Conservation (phyloP, 306 rosid species). For the Clitoria ternatea region DNA sequence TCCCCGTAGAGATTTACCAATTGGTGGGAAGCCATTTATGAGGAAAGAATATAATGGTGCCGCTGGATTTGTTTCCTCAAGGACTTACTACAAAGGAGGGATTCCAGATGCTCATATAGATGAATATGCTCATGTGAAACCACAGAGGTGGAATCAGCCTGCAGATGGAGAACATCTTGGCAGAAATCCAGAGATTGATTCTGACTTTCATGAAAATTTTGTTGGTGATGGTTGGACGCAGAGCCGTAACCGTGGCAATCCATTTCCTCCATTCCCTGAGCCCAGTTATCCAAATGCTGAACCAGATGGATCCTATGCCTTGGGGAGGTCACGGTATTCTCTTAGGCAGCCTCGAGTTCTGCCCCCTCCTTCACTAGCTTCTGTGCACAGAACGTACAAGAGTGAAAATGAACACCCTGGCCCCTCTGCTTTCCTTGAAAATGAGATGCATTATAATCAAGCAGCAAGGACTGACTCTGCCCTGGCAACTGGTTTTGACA, state of each 20-base stretch:
- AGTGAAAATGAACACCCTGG: conserved; percentile 48
- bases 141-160: conserved; percentile 70
- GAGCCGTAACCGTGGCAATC: conserved; percentile 46
- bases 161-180: conserved; percentile 62
- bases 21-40: conserved; percentile 54
- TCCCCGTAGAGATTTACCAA: conserved; percentile 50
- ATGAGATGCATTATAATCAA: conserved; percentile 52
- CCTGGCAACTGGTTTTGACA: conserved; percentile 45
- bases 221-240: conserved; percentile 75
- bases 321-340: conserved; percentile 78
- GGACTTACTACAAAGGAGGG: conserved; percentile 50
- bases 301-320: conserved; percentile 61
- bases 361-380: conserved; percentile 77
- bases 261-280: conserved; percentile 60
- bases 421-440: conserved; percentile 56
- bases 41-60: conserved; percentile 68
- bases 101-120: conserved; percentile 52
- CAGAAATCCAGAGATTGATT: conserved; percentile 55
- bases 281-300: conserved; percentile 57
- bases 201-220: conserved; percentile 65
- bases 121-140: conserved; percentile 53
- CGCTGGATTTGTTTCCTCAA: conserved; percentile 56
- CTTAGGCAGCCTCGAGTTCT: conserved; percentile 92
- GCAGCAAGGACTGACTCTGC: conserved; percentile 45
- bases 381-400: conserved; percentile 55